Base-by-base conservation (phyloP, 1,284 basidiomycete species). In the Apiotrichum porosum region DNA sequence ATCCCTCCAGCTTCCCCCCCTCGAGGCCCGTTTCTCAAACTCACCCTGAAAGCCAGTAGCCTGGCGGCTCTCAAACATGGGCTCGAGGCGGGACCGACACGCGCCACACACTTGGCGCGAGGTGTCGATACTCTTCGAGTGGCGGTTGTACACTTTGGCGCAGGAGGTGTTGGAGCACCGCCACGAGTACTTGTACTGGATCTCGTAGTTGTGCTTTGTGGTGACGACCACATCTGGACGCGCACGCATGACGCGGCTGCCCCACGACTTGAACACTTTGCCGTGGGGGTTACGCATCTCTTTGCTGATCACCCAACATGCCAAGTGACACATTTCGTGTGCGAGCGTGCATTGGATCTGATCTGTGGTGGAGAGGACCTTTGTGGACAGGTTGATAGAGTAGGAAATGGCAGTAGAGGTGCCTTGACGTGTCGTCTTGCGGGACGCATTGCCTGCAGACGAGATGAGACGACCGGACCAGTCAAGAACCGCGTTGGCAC, bases 311-410 rank as follows among this genome's bases (percentile, higher is more conserved):
- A 69, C 47, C 64, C 64, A 73, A 3, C 57, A 53, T 0, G 71
- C 71, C 26, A 73, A 38, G 57, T 73, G 71, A 54, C 71, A 73
- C 69, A 73, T 71, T 46, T 73, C 71, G 43, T 73, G 71, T 13
- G 71, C 70, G 26, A 73, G 63, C 1, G 71, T 73, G 41, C 53
- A 61, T 17, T 62, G 47, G 34, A 73, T 66, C 47, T 68, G 66
- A 21, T 62, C 66, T 68, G 36, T 54, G 2, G 59, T 61, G 14
- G 60, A 62, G 33, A 64, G 52, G 1, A 70, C 66, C 42, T 70
- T 70, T 24, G 52, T 57, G 4, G 63, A 63, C 14, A 68, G 54
- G 34, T 56, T 56, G 42, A 72, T 64, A 51, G 43, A 60, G 44
- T 42, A 38, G 26, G 13, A 28, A n/a, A n/a, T n/a, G n/a, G n/a